These are phyloP conservation scores for Cucurbita ficifolia DNA, from an alignment of 306 rosid species.

Conservation along the genomic window DNA sequence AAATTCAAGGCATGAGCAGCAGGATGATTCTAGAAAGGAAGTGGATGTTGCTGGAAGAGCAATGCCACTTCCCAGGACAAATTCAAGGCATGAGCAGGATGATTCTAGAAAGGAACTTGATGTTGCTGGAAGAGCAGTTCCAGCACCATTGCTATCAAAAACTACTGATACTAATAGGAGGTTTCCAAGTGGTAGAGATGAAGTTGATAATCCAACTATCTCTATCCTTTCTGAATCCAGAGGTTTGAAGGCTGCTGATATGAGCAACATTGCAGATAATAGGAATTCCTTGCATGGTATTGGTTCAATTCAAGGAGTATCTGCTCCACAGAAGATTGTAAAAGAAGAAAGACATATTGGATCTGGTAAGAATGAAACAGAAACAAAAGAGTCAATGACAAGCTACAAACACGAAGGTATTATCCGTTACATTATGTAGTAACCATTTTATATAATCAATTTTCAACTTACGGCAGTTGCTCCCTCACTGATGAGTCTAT, in stretches of 20 bases:
- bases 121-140: constrained; percentile 23
- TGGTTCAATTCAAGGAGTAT: constrained; percentile 43
- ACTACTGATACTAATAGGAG: constrained; percentile 38
- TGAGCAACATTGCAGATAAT: constrained; percentile 34
- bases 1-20: constrained; percentile 45
- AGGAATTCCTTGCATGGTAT: constrained; percentile 38
- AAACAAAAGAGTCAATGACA: constrained; percentile 20
- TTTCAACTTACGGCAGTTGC: not conserved
- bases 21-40: constrained; percentile 70
- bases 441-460: not conserved
- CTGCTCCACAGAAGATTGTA: constrained; percentile 24
- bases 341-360: constrained; percentile 27
- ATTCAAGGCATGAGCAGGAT: constrained; percentile 42
- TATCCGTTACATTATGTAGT: constrained; percentile 12
- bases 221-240: constrained; percentile 42
- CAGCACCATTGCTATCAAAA: constrained; percentile 48
- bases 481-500: not conserved
- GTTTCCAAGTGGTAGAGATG: constrained; percentile 50
- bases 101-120: constrained; percentile 74
- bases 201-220: constrained; percentile 42
- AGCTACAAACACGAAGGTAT: constrained; percentile 20
- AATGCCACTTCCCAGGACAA: constrained; percentile 62
- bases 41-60: constrained; percentile 50
- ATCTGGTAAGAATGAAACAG: constrained; percentile 29
- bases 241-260: constrained; percentile 37